These are phyloP conservation scores for Globisporangium lucens DNA, from an alignment of 352 stramenopile genomes.

Conservation along the genomic window DNA sequence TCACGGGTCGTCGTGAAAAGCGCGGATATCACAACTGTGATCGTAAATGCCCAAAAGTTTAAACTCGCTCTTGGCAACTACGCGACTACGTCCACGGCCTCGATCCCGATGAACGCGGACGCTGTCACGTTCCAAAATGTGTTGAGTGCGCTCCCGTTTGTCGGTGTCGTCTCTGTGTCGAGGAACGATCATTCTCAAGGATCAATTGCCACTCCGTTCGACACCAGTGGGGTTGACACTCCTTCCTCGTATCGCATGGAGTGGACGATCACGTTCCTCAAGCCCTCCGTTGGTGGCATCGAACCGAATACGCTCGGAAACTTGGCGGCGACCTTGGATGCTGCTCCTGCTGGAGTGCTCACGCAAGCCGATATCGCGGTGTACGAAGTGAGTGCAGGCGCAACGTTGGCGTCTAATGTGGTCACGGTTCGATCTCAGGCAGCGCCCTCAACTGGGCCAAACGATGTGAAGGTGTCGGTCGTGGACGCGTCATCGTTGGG, in stretches of 20 bases:
- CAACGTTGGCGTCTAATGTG: constrained; percentile 14
- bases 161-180: constrained; percentile 56
- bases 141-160: constrained; percentile 41
- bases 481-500: constrained; percentile 61
- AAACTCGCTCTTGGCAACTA: constrained; percentile 61
- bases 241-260: constrained; percentile 39
- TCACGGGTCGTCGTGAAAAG: constrained; percentile 38
- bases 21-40: constrained; percentile 26
- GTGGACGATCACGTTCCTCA: constrained; percentile 81
- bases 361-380: constrained; percentile 21
- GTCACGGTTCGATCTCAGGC: constrained; percentile 35
- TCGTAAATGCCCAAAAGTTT: constrained; percentile 43
- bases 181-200: constrained; percentile 64
- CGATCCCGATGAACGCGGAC: constrained; percentile 49
- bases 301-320: constrained; percentile 45
- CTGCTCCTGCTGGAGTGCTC: constrained; percentile 19
- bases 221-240: constrained; percentile 44
- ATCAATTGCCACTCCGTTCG: constrained; percentile 31
- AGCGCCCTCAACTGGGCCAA: constrained; percentile 47
- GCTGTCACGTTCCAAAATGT: constrained; percentile 50
- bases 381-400: constrained; percentile 29
- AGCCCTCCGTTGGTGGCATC: constrained; percentile 41
- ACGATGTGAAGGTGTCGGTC: constrained; percentile 50
- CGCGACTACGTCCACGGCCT: constrained; percentile 22
- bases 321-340: constrained; percentile 31